Evolutionary conservation across 805 yeast species (phyloP).

Genomic region (Saturnispora silvae): DNA sequence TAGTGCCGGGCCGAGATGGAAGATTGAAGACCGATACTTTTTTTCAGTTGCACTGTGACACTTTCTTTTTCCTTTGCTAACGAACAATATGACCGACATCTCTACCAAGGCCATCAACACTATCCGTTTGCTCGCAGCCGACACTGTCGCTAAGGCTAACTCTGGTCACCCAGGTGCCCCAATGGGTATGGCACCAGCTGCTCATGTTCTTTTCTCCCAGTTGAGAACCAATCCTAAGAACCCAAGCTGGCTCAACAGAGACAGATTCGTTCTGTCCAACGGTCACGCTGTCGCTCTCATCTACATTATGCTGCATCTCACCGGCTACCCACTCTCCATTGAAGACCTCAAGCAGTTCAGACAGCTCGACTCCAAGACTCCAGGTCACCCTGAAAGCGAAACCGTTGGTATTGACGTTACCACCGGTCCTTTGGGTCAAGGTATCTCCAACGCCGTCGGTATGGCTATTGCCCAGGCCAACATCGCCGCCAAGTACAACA

Average conservation of each 20-base stretch:
- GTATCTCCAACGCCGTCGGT: conserved; percentile 94
- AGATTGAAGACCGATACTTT: no score
- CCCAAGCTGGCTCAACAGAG: conserved; percentile 91
- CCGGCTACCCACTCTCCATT: conserved; percentile 69
- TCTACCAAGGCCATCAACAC: conserved; percentile 76
- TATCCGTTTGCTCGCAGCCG: conserved; percentile 82
- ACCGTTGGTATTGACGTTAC: conserved; percentile 93
- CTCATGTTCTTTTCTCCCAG: conserved; percentile 74
- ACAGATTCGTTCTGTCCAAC: conserved; percentile 87
- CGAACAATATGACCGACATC: conserved; percentile 31
- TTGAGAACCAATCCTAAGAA: conserved; percentile 83
- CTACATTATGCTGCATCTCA: conserved; percentile 75
- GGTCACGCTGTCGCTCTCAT: conserved; percentile 94
- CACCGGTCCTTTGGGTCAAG: conserved; percentile 98
- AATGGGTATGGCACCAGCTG: conserved; percentile 93
- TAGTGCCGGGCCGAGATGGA: no score
- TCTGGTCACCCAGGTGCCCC: conserved; percentile 99
- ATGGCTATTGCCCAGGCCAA: conserved; percentile 90
- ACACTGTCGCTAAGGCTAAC: conserved; percentile 77
- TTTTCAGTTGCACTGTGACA: no score
- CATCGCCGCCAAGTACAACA: conserved; percentile 87
- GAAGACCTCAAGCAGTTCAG: conserved; percentile 88
- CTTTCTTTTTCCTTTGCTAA: not conserved
- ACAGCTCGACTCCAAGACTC: conserved; percentile 82
- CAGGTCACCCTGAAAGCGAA: conserved; percentile 95